Conservation (phyloP, 2,329 filamentous ascomycete genomes). For the Cytospora chrysosperma region DNA sequence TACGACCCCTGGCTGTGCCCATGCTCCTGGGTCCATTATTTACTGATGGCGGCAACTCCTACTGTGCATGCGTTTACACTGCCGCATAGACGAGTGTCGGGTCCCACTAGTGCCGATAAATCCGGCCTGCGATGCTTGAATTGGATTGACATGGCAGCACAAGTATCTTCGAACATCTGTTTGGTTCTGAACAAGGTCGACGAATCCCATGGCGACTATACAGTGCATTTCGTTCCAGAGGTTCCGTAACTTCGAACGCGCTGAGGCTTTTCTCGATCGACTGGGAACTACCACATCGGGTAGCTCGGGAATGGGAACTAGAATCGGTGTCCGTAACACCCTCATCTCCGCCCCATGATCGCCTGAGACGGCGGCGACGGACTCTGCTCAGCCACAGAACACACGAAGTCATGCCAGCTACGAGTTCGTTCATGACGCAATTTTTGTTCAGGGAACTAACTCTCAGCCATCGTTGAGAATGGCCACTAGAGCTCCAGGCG, state of each 20-base stretch:
- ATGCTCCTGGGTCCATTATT: neutral
- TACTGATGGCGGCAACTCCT: neutral
- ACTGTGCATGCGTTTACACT: no score
- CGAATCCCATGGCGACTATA: neutral
- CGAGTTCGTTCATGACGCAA: conserved; percentile 10
- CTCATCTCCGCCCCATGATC: neutral
- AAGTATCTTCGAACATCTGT: neutral
- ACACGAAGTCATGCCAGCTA: conserved; percentile 4
- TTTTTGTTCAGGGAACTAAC: conserved; percentile 3
- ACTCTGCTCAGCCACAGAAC: conserved; percentile 10
- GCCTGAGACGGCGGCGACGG: neutral
- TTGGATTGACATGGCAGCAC: neutral
- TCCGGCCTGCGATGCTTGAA: neutral
- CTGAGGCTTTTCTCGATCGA: conserved; percentile 10
- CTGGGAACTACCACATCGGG: conserved; percentile 10
- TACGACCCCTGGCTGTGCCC: neutral
- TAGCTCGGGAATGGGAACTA: conserved; percentile 1
- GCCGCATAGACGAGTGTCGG: neutral
- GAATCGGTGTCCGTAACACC: neutral
- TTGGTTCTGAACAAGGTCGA: neutral
- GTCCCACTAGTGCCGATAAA: neutral
- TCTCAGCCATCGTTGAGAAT: neutral
- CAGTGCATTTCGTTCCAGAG: neutral
- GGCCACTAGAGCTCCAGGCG: neutral
- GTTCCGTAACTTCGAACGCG: neutral